These are phyloP conservation scores for Microstegium vimineum DNA, from an alignment of 176 grass and related monocot genomes.

Conservation along the genomic window DNA sequence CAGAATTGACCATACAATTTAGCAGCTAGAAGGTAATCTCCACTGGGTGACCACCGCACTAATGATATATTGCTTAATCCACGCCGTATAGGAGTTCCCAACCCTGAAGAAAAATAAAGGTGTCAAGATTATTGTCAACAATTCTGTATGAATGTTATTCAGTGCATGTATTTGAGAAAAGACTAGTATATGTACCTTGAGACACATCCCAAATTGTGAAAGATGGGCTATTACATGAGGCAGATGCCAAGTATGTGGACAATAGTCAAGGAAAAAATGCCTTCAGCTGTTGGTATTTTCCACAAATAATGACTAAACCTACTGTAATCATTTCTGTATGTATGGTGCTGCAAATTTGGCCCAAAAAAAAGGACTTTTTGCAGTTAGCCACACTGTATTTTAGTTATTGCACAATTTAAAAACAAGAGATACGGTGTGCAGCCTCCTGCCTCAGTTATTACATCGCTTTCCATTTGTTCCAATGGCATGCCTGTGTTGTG, in stretches of 20 bases:
- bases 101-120: conserved; percentile 43
- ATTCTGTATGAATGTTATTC: neutral
- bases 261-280: conserved; percentile 60
- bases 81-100: conserved; percentile 78
- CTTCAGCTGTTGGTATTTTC: conserved; percentile 8
- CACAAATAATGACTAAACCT: neutral
- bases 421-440: neutral
- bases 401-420: neutral
- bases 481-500: neutral
- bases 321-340: conserved; percentile 1
- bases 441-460: neutral
- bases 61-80: conserved; percentile 81
- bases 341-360: neutral
- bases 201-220: conserved; percentile 98
- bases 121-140: conserved; percentile 1
- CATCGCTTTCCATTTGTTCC: neutral
- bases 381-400: neutral
- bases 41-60: conserved; percentile 85
- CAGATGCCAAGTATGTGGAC: conserved; percentile 83
- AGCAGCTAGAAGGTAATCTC: conserved; percentile 85
- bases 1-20: conserved; percentile 67
- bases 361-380: neutral
- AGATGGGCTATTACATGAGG: conserved; percentile 73
- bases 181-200: conserved; percentile 69
- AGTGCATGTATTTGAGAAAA: neutral